phyloP scores from a whole-genome alignment of 768 basidiomycete genomes.

The Ramaria sp. region DNA sequence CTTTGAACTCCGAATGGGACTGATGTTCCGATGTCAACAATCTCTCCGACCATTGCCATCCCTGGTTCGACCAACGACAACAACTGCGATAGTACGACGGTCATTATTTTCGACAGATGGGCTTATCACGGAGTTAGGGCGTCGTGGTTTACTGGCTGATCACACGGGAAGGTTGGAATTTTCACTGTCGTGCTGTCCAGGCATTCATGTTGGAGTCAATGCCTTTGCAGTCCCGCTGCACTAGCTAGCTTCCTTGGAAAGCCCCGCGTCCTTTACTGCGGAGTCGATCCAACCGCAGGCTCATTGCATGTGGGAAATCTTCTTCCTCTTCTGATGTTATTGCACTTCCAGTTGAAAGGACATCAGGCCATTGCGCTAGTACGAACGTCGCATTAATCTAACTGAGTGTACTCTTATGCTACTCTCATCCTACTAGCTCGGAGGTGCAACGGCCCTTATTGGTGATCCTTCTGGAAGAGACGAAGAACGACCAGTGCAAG shows the following conservation, averaged over 20 bases:
- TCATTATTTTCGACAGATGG: neutral
- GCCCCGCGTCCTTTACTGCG: constrained; percentile 55
- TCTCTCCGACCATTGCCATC: neutral
- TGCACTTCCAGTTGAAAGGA: constrained; percentile 84
- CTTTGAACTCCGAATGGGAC: neutral
- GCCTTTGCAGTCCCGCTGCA: neutral
- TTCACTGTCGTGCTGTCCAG: neutral
- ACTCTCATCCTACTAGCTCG: constrained; percentile 47
- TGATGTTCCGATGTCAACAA: constrained; percentile 5
- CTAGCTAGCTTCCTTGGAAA: neutral
- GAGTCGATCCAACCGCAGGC: constrained; percentile 85
- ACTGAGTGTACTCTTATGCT: neutral
- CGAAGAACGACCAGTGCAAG: constrained; percentile 66
- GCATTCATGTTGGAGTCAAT: neutral
- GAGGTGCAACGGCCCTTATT: constrained; percentile 91
- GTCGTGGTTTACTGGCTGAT: constrained; percentile 7
- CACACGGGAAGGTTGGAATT: neutral
- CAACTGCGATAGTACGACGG: neutral
- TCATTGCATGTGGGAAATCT: constrained; percentile 93
- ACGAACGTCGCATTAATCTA: constrained; percentile 20
- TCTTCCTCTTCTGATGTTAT: constrained; percentile 71
- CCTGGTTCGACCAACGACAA: neutral
- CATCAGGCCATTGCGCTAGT: constrained; percentile 80
- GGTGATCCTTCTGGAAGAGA: constrained; percentile 92
- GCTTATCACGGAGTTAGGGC: neutral